These are phyloP conservation scores for Clitoria ternatea DNA, from an alignment of 306 rosid species.

Conservation along the genomic window DNA sequence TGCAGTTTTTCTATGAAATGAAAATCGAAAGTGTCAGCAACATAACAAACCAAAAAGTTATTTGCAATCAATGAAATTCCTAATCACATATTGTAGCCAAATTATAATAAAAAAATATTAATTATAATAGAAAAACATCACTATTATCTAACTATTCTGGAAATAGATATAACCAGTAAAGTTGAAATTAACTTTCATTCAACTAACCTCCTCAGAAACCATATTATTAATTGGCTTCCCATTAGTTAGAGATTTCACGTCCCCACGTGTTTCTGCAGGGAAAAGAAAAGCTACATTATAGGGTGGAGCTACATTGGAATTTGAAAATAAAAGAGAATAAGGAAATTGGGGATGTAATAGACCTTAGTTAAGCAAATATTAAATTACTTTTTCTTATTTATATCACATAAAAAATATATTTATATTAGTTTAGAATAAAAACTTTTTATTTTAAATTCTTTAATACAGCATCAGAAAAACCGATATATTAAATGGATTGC, in stretches of 20 bases:
- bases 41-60: background rate
- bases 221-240: background rate
- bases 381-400: no score
- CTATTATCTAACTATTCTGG: background rate
- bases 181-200: background rate
- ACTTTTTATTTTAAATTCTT: no score
- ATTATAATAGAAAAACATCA: background rate
- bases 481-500: background rate
- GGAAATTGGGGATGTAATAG: background rate
- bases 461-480: background rate
- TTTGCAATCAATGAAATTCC: background rate
- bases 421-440: background rate
- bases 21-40: background rate
- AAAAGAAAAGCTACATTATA: background rate
- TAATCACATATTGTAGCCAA: background rate
- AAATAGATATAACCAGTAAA: background rate
- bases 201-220: slow-evolving; percentile 4
- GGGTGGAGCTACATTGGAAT: background rate
- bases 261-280: background rate
- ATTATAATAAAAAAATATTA: background rate
- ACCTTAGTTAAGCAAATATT: background rate
- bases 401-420: background rate
- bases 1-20: background rate
- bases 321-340: no score
- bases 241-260: background rate